phyloP scores from a whole-genome alignment of 192 early-diverging fungal genomes.

The Backusella circina region DNA sequence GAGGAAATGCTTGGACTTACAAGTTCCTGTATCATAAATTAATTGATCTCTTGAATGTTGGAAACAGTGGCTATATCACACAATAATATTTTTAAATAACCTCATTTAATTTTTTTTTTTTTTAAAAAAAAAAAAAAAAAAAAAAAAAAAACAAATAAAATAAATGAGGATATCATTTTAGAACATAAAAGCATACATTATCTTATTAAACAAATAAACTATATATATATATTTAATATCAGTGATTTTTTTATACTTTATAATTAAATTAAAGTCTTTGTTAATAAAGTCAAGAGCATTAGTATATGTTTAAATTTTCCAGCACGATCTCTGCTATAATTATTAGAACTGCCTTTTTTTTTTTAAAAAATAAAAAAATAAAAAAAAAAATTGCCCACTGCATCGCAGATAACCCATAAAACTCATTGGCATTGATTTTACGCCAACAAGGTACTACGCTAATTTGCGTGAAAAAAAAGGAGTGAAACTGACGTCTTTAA shows the following conservation, averaged over 20 bases:
- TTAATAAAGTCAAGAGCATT: too few relatives aligned
- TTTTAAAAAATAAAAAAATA: too few relatives aligned
- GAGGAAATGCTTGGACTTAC: constrained; percentile 62
- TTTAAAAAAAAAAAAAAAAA: background rate
- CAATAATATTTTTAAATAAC: background rate
- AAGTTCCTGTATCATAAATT: constrained; percentile 58
- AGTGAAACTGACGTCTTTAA: too few relatives aligned
- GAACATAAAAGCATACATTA: background rate
- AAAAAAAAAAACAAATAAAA: background rate
- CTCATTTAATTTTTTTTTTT: background rate
- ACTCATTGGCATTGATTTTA: too few relatives aligned
- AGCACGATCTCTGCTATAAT: too few relatives aligned
- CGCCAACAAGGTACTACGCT: too few relatives aligned
- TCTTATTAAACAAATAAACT: background rate
- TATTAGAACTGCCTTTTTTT: too few relatives aligned
- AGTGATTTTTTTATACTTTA: background rate
- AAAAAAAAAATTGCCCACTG: too few relatives aligned
- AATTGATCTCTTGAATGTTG: constrained; percentile 29
- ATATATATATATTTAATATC: background rate
- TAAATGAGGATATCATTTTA: background rate
- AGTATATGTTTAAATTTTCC: too few relatives aligned
- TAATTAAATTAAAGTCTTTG: too few relatives aligned
- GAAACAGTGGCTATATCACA: constrained; percentile 11
- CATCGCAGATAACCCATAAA: too few relatives aligned
- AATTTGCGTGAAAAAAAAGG: too few relatives aligned